Evolutionary conservation across 768 basidiomycete genomes (phyloP).

Genomic region (Rhodotorula babjevae): DNA sequence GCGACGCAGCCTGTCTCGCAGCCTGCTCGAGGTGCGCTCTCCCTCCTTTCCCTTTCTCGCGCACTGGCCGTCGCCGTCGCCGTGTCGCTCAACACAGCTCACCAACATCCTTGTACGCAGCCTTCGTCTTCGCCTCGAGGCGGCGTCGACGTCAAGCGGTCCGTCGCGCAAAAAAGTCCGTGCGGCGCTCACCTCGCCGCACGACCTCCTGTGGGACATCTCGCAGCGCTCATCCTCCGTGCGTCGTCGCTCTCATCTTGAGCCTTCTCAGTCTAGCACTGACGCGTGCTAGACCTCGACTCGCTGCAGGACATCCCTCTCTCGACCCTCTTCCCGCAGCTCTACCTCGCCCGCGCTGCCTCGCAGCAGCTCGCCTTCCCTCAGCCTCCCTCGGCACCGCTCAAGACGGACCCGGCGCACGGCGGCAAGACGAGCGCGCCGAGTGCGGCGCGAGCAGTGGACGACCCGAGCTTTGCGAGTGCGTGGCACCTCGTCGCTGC

Average conservation of each 20-base stretch:
- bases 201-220: constrained; percentile 16
- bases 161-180: neutral
- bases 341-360: neutral
- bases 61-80: neutral
- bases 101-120: neutral
- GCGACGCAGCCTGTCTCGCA: constrained; percentile 6
- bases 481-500: neutral
- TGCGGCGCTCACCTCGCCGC: neutral
- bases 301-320: neutral
- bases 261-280: too few species aligned
- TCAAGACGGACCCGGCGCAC: neutral
- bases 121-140: constrained; percentile 2
- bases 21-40: constrained; percentile 3
- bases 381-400: neutral
- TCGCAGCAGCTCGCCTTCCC: neutral
- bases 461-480: neutral
- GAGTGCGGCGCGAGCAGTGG: neutral
- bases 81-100: too few species aligned
- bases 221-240: neutral
- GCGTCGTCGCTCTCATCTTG: neutral
- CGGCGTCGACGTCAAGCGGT: neutral
- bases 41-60: neutral
- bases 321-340: neutral
- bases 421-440: neutral
- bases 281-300: too few species aligned